Conservation (phyloP, 495 filamentous ascomycete genomes). For the Bryoglossum gracile region DNA sequence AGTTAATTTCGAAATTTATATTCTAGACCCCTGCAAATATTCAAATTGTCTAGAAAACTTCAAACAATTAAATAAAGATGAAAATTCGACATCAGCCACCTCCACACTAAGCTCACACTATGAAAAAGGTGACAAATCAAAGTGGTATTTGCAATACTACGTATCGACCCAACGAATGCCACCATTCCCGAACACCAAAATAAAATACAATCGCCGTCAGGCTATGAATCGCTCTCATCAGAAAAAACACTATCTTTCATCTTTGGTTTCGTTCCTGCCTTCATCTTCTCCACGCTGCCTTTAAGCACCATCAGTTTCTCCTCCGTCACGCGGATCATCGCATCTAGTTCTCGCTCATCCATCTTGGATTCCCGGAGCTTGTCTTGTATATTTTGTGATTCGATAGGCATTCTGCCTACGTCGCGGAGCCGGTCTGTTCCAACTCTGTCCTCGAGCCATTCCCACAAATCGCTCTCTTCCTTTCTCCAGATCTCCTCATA, state of each 20-base stretch:
- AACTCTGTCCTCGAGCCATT: slow-evolving; percentile 87
- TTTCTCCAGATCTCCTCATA: slow-evolving; percentile 91
- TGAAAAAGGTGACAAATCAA: too few relatives aligned
- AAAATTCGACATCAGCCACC: too few relatives aligned
- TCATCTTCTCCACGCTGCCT: slow-evolving; percentile 55
- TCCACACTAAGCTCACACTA: too few relatives aligned
- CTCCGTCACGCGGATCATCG: slow-evolving; percentile 80
- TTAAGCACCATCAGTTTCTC: slow-evolving; percentile 72
- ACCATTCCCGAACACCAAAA: too few relatives aligned
- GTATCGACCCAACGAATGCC: too few relatives aligned
- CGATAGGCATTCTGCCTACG: slow-evolving; percentile 31
- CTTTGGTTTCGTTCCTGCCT: slow-evolving; percentile 12
- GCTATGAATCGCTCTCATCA: too few relatives aligned
- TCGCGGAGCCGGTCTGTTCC: slow-evolving; percentile 61
- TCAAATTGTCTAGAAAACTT: too few relatives aligned
- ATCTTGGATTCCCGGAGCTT: slow-evolving; percentile 63
- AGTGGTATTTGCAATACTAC: too few relatives aligned
- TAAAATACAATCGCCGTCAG: too few relatives aligned
- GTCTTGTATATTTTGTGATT: slow-evolving; percentile 42
- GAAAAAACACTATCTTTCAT: background rate
- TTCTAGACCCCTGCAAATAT: too few relatives aligned
- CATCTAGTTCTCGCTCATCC: slow-evolving; percentile 71
- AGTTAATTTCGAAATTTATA: too few relatives aligned
- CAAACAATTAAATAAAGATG: too few relatives aligned
- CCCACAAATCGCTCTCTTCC: slow-evolving; percentile 90